These are phyloP conservation scores for Cytospora leucostoma DNA, from an alignment of 2,329 filamentous ascomycete genomes.

Conservation along the genomic window DNA sequence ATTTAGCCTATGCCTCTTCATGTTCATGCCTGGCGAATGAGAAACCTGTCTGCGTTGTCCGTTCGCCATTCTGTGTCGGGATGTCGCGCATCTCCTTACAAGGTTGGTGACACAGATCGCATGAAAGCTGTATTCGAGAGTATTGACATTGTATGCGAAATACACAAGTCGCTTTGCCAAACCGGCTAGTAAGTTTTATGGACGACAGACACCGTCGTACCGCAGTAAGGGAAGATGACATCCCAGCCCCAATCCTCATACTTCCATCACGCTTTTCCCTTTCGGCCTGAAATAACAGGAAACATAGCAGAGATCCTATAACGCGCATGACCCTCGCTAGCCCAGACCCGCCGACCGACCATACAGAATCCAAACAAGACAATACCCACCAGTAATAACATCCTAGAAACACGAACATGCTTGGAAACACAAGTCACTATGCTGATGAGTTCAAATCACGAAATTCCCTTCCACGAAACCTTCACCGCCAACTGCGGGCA, in stretches of 20 bases:
- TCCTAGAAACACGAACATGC: not conserved
- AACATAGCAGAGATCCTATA: not conserved
- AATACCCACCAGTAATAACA: not conserved
- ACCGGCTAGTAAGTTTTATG: too few species aligned
- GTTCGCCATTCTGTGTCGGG: too few species aligned
- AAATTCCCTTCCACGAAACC: constrained; percentile 41
- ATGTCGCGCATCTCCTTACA: too few species aligned
- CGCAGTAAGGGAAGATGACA: not conserved
- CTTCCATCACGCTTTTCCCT: not conserved
- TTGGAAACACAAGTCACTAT: not conserved
- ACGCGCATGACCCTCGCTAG: not conserved
- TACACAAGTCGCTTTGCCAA: too few species aligned
- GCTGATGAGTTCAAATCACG: constrained; percentile 39
- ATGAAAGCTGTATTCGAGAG: too few species aligned
- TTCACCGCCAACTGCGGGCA: constrained; percentile 13
- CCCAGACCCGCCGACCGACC: not conserved
- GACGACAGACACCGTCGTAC: too few species aligned
- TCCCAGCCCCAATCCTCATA: not conserved
- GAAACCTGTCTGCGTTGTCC: too few species aligned
- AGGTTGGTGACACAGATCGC: too few species aligned
- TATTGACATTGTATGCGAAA: too few species aligned
- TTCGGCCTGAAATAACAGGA: not conserved
- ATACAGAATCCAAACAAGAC: not conserved
- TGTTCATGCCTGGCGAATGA: too few species aligned
- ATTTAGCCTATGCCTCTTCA: too few species aligned